phyloP scores from a whole-genome alignment of 768 basidiomycete species.

The Boletus speciosus region DNA sequence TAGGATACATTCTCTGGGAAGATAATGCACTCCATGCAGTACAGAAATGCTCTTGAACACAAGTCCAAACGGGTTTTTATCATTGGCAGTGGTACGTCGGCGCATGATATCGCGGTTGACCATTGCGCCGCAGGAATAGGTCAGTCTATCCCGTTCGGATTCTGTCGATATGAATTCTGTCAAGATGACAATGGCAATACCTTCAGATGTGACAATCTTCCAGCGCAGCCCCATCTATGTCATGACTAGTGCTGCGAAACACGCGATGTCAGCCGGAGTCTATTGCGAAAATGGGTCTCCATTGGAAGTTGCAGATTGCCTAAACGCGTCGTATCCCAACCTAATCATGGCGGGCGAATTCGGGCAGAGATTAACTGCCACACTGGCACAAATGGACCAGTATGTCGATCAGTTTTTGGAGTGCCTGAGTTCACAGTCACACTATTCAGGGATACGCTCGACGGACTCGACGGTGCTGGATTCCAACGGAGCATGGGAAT shows the following conservation, averaged over 20 bases:
- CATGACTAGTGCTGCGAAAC: slow-evolving; percentile 2
- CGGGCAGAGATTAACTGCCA: slow-evolving; percentile 1
- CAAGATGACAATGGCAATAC: not conserved
- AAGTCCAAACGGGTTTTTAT: slow-evolving; percentile 3
- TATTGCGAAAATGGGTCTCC: slow-evolving; percentile 5
- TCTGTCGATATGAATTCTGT: not conserved
- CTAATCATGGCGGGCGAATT: slow-evolving; percentile 1
- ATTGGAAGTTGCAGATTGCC: slow-evolving; percentile 3
- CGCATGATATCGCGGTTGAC: slow-evolving; percentile 6
- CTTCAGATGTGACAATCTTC: slow-evolving; percentile 2
- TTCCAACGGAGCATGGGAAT: slow-evolving; percentile 26
- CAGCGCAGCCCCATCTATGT: slow-evolving; percentile 6
- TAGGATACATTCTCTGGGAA: slow-evolving; percentile 3
- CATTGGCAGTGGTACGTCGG: slow-evolving; percentile 4
- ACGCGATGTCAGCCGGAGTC: not conserved
- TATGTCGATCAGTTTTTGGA: not conserved
- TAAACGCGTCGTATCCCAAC: slow-evolving; percentile 1
- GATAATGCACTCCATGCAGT: slow-evolving; percentile 4
- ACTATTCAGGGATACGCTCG: slow-evolving; percentile 1
- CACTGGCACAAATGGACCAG: not conserved
- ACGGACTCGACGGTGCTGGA: slow-evolving; percentile 2
- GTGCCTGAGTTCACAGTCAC: not conserved
- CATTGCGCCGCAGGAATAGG: not conserved
- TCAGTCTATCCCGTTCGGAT: not conserved
- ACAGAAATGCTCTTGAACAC: slow-evolving; percentile 1